Percentiles rank a stretch among this genome's conserved stretches.
Conservation (phyloP, 306 rosid species). For the Malus fusca region DNA sequence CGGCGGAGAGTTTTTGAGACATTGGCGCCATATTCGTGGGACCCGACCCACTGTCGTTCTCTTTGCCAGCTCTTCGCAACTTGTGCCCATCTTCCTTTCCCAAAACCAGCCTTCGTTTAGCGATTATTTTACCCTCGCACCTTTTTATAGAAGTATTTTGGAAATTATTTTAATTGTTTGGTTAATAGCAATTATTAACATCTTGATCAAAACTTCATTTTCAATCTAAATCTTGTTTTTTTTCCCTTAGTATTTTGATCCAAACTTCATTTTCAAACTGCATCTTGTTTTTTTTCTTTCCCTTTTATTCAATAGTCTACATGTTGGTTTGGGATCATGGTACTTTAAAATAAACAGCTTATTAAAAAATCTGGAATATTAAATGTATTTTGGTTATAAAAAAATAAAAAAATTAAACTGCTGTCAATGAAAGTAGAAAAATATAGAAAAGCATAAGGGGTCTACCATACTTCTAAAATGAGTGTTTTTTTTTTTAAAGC, state of each 20-base stretch:
- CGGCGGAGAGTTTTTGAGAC: conserved; percentile 19
- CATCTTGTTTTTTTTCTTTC: too few species aligned
- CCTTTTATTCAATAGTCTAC: background rate
- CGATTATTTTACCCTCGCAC: conserved; percentile 5
- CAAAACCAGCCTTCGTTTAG: conserved; percentile 5
- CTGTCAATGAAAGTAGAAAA: too few species aligned
- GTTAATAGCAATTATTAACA: background rate
- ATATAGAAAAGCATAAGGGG: too few species aligned
- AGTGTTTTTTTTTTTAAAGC: too few species aligned
- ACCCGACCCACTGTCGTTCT: conserved; percentile 23
- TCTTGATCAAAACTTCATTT: background rate
- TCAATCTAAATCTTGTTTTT: background rate
- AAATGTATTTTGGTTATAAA: too few species aligned
- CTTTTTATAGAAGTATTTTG: background rate
- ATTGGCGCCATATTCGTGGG: conserved; percentile 27
- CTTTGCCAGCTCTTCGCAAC: conserved; percentile 45
- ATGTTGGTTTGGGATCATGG: too few species aligned
- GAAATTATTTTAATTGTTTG: background rate
- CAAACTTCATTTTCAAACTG: background rate
- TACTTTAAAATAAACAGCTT: too few species aligned
- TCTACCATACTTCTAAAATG: too few species aligned
- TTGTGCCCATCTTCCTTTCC: conserved; percentile 23
- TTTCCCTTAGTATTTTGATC: background rate
- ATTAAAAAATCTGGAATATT: too few species aligned
- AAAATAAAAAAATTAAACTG: too few species aligned